A percentile compares a stretch with the other conserved stretches of the same genome.
Evolutionary conservation across 345 rosid genomes (phyloP).

Genomic region (Eucalyptus marginata): DNA sequence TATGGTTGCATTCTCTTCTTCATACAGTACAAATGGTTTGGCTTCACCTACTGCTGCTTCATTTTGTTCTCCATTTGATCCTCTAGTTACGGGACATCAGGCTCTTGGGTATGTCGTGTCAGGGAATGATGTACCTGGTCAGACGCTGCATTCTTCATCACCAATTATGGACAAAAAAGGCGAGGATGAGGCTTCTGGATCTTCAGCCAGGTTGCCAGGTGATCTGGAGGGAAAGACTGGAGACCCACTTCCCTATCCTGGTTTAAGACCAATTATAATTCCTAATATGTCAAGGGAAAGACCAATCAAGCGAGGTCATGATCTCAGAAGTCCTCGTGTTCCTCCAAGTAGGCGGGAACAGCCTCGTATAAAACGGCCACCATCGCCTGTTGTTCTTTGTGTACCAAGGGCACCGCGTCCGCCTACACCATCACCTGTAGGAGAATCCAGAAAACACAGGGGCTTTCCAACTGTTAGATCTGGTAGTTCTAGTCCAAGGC

Average conservation of each 20-base stretch:
- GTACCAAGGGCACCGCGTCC: slow-evolving; percentile 93
- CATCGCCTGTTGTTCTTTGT: slow-evolving; percentile 95
- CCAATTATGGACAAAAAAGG: slow-evolving; percentile 34
- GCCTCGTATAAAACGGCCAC: slow-evolving; percentile 88
- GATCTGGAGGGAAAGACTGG: slow-evolving; percentile 63
- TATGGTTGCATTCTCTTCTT: slow-evolving; percentile 92
- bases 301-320: slow-evolving; percentile 42
- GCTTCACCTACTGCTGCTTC: slow-evolving; percentile 91
- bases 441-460: slow-evolving; percentile 73
- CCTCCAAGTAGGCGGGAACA: slow-evolving; percentile 70
- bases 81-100: slow-evolving; percentile 67
- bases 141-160: slow-evolving; percentile 50
- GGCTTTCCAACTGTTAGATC: slow-evolving; percentile 97
- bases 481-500: slow-evolving; percentile 98
- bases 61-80: slow-evolving; percentile 85
- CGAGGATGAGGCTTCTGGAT: slow-evolving; percentile 63
- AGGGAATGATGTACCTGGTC: slow-evolving; percentile 72
- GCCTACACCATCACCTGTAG: slow-evolving; percentile 92
- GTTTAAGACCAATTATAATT: slow-evolving; percentile 85
- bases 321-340: slow-evolving; percentile 70
- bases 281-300: slow-evolving; percentile 64
- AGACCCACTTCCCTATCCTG: slow-evolving; percentile 76
- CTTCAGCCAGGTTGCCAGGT: slow-evolving; percentile 38
- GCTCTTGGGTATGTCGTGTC: slow-evolving; percentile 77
- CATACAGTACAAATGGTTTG: slow-evolving; percentile 87